Percentiles rank a stretch among this genome's conserved stretches.
These are phyloP conservation scores for Monosporascus cannonballus DNA, from an alignment of 2,329 filamentous ascomycete genomes.

Conservation along the genomic window DNA sequence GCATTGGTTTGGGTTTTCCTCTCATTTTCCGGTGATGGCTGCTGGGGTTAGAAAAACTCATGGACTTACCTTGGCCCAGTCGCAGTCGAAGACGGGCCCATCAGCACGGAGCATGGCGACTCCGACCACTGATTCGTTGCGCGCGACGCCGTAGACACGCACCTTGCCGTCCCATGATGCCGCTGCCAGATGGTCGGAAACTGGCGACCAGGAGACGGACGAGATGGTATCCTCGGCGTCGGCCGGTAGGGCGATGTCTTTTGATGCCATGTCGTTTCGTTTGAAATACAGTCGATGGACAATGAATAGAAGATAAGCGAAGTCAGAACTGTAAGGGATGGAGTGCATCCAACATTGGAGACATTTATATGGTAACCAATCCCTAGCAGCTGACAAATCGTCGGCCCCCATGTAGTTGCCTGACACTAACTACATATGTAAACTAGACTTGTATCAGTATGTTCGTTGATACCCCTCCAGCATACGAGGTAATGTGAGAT, in stretches of 20 bases:
- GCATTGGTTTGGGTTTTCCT: slow-evolving; percentile 17
- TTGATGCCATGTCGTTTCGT: background rate
- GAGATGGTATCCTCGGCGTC: slow-evolving; percentile 29
- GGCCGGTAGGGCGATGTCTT: slow-evolving; percentile 19
- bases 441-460: too few relatives aligned
- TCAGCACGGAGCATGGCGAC: slow-evolving; percentile 18
- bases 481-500: too few relatives aligned
- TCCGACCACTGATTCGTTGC: slow-evolving; percentile 13
- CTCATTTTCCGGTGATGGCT: slow-evolving; percentile 13
- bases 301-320: too few relatives aligned
- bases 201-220: slow-evolving; percentile 29
- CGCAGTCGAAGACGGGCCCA: slow-evolving; percentile 27
- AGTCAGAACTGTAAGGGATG: too few relatives aligned
- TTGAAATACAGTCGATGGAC: background rate
- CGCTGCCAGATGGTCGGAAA: slow-evolving; percentile 25
- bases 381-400: too few relatives aligned
- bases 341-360: too few relatives aligned
- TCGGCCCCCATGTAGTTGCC: too few relatives aligned
- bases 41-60: slow-evolving; percentile 22
- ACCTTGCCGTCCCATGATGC: slow-evolving; percentile 31
- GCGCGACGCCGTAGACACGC: slow-evolving; percentile 28
- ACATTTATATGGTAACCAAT: too few relatives aligned
- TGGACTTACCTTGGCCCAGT: slow-evolving; percentile 32
- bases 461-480: too few relatives aligned
- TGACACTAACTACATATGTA: too few relatives aligned